Evolutionary conservation across 305 asterid species (phyloP).

Genomic region (Fraxinus xanthoxyloides): DNA sequence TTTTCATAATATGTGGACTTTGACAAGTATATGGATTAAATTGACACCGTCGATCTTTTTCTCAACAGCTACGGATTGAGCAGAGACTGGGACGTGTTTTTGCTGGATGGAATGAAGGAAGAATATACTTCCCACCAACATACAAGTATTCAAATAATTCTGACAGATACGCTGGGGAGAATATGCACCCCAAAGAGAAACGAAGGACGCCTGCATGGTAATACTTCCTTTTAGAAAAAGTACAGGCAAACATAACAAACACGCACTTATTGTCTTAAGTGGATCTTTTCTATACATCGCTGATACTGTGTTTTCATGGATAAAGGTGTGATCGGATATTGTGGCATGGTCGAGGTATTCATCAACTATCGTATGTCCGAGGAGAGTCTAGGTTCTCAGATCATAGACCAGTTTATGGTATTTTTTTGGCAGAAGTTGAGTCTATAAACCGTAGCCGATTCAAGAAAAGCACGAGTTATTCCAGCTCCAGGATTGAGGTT

Average conservation of each 20-base stretch:
- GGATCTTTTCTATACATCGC: neutral
- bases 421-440: constrained; percentile 88
- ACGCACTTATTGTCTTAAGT: neutral
- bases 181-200: constrained; percentile 79
- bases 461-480: constrained; percentile 66
- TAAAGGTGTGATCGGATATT: constrained; percentile 97
- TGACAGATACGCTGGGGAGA: constrained; percentile 88
- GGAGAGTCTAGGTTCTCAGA: constrained; percentile 96
- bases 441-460: constrained; percentile 53
- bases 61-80: constrained; percentile 80
- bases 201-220: constrained; percentile 97
- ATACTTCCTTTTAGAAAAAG: constrained; percentile 9
- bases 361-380: constrained; percentile 87
- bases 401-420: constrained; percentile 83
- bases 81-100: constrained; percentile 79
- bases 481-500: constrained; percentile 78
- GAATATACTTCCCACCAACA: constrained; percentile 91
- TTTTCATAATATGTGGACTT: neutral
- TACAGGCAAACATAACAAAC: neutral
- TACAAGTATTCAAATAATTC: constrained; percentile 90
- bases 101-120: constrained; percentile 89
- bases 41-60: constrained; percentile 1
- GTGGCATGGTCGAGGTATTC: constrained; percentile 88
- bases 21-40: neutral
- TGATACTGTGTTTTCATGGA: constrained; percentile 2